Evolutionary conservation across 805 yeast genomes (phyloP).

Genomic region (Monosporozyma siamensis): DNA sequence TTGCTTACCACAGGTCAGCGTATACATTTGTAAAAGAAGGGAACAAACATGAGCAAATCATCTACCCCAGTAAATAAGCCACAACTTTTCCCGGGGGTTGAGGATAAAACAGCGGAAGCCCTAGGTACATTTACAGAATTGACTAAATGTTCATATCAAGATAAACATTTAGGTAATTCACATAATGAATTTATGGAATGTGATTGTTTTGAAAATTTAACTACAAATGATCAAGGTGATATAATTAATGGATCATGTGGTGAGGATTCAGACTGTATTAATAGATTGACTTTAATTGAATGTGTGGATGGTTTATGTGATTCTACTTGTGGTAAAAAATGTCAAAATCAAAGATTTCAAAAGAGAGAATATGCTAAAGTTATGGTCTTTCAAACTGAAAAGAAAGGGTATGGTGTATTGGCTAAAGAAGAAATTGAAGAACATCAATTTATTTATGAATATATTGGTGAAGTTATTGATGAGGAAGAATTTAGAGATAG

Average conservation of each 20-base stretch:
- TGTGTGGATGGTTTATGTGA: constrained; percentile 62
- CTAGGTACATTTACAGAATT: constrained; percentile 45
- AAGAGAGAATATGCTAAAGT: constrained; percentile 59
- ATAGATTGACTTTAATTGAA: constrained; percentile 84
- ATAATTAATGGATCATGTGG: constrained; percentile 60
- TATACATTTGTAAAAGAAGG: too few relatives aligned
- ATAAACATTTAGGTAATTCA: constrained; percentile 54
- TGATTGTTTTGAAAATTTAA: constrained; percentile 52
- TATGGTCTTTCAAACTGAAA: constrained; percentile 73
- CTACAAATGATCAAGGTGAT: constrained; percentile 28
- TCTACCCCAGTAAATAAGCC: constrained; percentile 2
- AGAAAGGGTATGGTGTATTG: constrained; percentile 84
- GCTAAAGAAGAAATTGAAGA: constrained; percentile 51
- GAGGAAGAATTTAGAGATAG: constrained; percentile 65
- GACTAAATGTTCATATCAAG: constrained; percentile 51
- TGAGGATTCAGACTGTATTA: constrained; percentile 81
- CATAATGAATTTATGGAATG: constrained; percentile 76
- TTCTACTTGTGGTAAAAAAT: constrained; percentile 56
- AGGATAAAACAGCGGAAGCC: constrained; percentile 65
- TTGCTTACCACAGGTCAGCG: too few relatives aligned
- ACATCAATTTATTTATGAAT: constrained; percentile 77
- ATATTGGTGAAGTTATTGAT: constrained; percentile 88
- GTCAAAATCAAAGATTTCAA: constrained; percentile 88
- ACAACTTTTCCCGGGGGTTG: constrained; percentile 30
- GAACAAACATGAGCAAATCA: background rate